phyloP scores from a whole-genome alignment of 2,329 filamentous ascomycete species.

The Emmonsia crescens region DNA sequence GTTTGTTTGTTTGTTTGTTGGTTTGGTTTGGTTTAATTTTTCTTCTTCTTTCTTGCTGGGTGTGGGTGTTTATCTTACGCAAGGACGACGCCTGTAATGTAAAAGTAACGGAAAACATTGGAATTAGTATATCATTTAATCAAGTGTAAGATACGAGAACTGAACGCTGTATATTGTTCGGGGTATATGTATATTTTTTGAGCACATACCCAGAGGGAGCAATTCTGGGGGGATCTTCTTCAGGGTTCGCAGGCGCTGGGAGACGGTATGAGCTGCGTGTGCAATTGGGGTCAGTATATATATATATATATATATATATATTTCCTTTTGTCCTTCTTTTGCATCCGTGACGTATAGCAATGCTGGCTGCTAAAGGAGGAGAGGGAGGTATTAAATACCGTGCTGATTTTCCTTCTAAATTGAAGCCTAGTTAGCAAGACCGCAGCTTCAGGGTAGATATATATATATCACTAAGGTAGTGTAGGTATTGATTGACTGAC shows the following conservation, averaged over 20 bases:
- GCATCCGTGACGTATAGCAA: not conserved
- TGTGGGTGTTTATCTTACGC: constrained; percentile 46
- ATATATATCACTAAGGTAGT: not conserved
- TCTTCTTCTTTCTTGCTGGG: not conserved
- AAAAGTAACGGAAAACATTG: not conserved
- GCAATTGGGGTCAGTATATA: not conserved
- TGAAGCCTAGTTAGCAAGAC: constrained; percentile 31
- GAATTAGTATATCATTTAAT: constrained; percentile 13
- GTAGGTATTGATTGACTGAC: constrained; percentile 42
- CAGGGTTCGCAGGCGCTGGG: constrained; percentile 82
- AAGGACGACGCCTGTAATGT: constrained; percentile 68
- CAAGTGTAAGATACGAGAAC: constrained; percentile 12
- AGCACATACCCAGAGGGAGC: constrained; percentile 73
- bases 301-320: too few relatives aligned
- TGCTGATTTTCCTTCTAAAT: constrained; percentile 53
- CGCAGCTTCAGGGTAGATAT: constrained; percentile 12
- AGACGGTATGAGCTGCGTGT: constrained; percentile 77
- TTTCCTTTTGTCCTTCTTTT: not conserved
- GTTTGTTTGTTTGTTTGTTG: too few relatives aligned
- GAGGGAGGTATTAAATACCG: constrained; percentile 37
- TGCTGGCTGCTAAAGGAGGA: not conserved
- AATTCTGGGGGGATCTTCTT: constrained; percentile 89
- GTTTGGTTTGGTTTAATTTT: not conserved
- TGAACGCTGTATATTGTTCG: not conserved
- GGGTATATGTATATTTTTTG: too few relatives aligned